Percentiles rank a stretch among this genome's conserved stretches.
Conservation (phyloP, 176 grass and related monocot species). For the Alloteropsis semialata region DNA sequence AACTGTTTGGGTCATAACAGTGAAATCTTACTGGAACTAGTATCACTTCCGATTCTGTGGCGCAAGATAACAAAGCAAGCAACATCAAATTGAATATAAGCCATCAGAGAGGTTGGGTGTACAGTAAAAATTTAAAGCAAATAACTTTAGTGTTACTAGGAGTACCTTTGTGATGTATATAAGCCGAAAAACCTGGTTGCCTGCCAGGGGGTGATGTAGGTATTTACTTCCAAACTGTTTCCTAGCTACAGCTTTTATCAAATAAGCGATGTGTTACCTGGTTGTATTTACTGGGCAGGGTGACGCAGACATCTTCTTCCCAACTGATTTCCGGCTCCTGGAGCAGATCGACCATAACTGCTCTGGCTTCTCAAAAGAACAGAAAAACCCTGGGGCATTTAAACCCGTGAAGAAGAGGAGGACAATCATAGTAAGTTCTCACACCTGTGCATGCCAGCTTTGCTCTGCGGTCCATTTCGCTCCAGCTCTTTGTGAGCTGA, state of each 20-base stretch:
- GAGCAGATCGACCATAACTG: slow-evolving; percentile 83
- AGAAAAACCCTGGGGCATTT: slow-evolving; percentile 50
- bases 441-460: not conserved
- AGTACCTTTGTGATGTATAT: not conserved
- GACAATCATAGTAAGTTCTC: slow-evolving; percentile 80
- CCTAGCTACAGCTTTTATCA: not conserved
- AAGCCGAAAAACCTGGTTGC: not conserved
- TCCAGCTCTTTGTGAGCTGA: too few species aligned
- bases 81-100: not conserved
- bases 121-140: not conserved
- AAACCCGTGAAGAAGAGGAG: slow-evolving; percentile 83
- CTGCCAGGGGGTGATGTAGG: not conserved
- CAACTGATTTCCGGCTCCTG: slow-evolving; percentile 86
- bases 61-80: not conserved
- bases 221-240: not conserved
- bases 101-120: not conserved
- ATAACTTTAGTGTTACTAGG: not conserved
- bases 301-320: slow-evolving; percentile 94
- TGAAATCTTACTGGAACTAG: not conserved
- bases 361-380: slow-evolving; percentile 67
- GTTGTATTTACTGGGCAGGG: slow-evolving; percentile 51
- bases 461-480: slow-evolving; percentile 1
- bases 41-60: not conserved
- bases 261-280: not conserved
- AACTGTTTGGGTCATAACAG: not conserved